A percentile compares a stretch with the other conserved stretches of the same genome.
phyloP scores from a whole-genome alignment of 805 yeast species.

The Maudiozyma serrabonitensis region DNA sequence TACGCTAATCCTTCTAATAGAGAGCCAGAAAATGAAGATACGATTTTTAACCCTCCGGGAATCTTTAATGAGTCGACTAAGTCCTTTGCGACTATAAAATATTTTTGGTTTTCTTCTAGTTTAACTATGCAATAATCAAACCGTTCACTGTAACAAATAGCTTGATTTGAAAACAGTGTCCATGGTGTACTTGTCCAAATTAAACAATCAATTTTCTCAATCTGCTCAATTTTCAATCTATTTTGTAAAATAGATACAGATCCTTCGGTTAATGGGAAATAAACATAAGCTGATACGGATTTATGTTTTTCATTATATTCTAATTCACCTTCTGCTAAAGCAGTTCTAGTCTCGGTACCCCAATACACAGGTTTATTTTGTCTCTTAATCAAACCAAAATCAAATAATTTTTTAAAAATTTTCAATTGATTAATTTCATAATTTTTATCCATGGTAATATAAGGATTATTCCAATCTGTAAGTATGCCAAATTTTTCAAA shows the following conservation, averaged over 20 bases:
- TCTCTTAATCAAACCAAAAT: slow-evolving; percentile 60
- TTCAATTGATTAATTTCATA: slow-evolving; percentile 70
- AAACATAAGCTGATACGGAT: slow-evolving; percentile 59
- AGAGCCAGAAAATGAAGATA: slow-evolving; percentile 33
- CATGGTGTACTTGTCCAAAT: slow-evolving; percentile 99
- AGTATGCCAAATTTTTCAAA: slow-evolving; percentile 69
- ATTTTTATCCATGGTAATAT: slow-evolving; percentile 58
- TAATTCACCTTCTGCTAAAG: slow-evolving; percentile 92
- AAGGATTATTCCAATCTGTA: slow-evolving; percentile 71
- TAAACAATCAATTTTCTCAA: slow-evolving; percentile 29
- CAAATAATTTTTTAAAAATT: slow-evolving; percentile 57
- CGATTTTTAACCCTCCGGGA: slow-evolving; percentile 14
- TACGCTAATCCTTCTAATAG: slow-evolving; percentile 38
- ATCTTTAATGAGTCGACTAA: slow-evolving; percentile 33
- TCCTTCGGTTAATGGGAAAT: slow-evolving; percentile 43
- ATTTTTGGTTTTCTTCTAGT: slow-evolving; percentile 29
- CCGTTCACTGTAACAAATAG: slow-evolving; percentile 59
- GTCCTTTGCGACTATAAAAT: slow-evolving; percentile 47
- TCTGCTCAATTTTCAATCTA: slow-evolving; percentile 2
- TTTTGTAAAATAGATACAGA: slow-evolving; percentile 9
- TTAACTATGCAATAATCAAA: slow-evolving; percentile 47
- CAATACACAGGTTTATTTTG: slow-evolving; percentile 94
- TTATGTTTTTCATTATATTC: slow-evolving; percentile 70
- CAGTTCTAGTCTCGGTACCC: slow-evolving; percentile 92
- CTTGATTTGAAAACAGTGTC: slow-evolving; percentile 85